phyloP scores from a whole-genome alignment of 2,329 filamentous ascomycete species.

The Cadophora luteo-olivacea region DNA sequence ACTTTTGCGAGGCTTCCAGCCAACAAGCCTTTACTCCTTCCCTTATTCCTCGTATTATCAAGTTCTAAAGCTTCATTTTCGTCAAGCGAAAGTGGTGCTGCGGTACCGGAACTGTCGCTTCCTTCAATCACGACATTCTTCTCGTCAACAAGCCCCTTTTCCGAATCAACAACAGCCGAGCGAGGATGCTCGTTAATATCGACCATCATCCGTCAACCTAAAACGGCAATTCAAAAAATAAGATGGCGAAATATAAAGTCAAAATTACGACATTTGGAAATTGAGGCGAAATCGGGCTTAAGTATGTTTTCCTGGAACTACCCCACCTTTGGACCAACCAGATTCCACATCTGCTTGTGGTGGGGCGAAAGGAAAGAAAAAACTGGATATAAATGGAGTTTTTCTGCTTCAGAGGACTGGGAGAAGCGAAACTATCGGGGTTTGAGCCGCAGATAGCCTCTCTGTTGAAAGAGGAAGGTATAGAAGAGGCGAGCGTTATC shows the following conservation, averaged over 20 bases:
- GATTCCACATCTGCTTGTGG: not conserved
- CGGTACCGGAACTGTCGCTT: constrained; percentile 10
- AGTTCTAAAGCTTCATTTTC: not conserved
- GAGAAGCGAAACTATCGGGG: not conserved
- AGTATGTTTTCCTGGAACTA: not conserved
- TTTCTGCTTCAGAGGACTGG: not conserved
- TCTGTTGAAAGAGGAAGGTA: not conserved
- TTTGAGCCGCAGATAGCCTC: constrained; percentile 12
- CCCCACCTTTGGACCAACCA: constrained; percentile 7
- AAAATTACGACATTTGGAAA: not conserved
- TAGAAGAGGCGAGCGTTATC: not conserved
- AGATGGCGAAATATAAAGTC: not conserved
- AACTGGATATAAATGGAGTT: not conserved
- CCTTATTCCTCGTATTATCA: not conserved
- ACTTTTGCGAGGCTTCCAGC: not conserved
- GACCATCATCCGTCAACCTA: constrained; percentile 6
- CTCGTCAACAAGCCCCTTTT: constrained; percentile 21
- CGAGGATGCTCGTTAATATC: constrained; percentile 3
- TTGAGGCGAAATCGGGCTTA: not conserved
- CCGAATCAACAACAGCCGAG: constrained; percentile 13
- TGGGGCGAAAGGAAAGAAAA: constrained; percentile 10
- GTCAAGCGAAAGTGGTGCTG: constrained; percentile 3
- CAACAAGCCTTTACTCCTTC: not conserved
- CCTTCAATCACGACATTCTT: not conserved
- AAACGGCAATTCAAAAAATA: not conserved